A percentile compares a stretch with the other conserved stretches of the same genome.
These are phyloP conservation scores for Pseudocercospora pini-densiflorae DNA, from an alignment of 2,329 filamentous ascomycete genomes.

Conservation along the genomic window DNA sequence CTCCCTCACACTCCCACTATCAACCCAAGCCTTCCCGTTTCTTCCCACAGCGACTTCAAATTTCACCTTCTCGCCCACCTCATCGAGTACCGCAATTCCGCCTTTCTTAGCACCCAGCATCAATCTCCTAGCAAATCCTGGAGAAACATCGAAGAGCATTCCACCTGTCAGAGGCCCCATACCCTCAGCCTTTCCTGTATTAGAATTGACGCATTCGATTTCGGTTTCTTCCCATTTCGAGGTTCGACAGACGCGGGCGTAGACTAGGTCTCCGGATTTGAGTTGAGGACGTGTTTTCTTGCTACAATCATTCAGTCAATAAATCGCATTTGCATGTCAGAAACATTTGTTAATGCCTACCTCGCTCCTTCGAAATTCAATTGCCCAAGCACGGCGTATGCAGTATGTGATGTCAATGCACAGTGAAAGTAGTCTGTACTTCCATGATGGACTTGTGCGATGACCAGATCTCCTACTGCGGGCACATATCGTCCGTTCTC, in stretches of 20 bases:
- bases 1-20: slow-evolving; percentile 73
- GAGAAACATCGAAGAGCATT: slow-evolving; percentile 81
- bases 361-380: slow-evolving; percentile 86
- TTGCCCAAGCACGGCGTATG: slow-evolving; percentile 74
- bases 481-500: slow-evolving; percentile 76
- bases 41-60: slow-evolving; percentile 94
- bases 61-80: slow-evolving; percentile 77
- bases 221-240: slow-evolving; percentile 87
- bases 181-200: slow-evolving; percentile 87
- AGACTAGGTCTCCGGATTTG: slow-evolving; percentile 76
- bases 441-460: slow-evolving; percentile 81
- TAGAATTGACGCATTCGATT: slow-evolving; percentile 83
- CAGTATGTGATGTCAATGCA: slow-evolving; percentile 67
- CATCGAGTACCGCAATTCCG: slow-evolving; percentile 75
- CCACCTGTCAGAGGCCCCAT: slow-evolving; percentile 82
- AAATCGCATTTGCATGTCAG: too few relatives aligned
- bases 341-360: not conserved
- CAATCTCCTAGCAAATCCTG: slow-evolving; percentile 79
- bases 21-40: slow-evolving; percentile 92
- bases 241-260: slow-evolving; percentile 79
- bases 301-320: slow-evolving; percentile 46
- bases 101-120: slow-evolving; percentile 65
- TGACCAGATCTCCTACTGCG: slow-evolving; percentile 79
- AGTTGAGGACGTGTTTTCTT: slow-evolving; percentile 90
- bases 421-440: slow-evolving; percentile 80